Evolutionary conservation across 257 asterid species (phyloP).

Genomic region (Solanum medicagineum): DNA sequence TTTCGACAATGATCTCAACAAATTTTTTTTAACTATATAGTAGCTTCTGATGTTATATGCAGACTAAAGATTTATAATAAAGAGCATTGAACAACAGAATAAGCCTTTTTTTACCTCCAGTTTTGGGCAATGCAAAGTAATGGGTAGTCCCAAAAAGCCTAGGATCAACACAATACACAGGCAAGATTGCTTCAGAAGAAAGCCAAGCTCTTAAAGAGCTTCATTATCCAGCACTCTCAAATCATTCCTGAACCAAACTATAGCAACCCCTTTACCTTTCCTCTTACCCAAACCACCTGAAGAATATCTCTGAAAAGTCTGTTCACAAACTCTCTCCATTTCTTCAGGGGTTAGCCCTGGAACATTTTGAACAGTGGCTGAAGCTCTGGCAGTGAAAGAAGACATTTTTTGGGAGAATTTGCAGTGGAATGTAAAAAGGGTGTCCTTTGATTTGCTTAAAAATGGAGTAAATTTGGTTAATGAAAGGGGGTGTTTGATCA

Average conservation of each 20-base stretch:
- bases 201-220: conserved; percentile 63
- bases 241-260: conserved; percentile 92
- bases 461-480: neutral
- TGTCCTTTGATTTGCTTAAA: neutral
- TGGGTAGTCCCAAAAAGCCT: conserved; percentile 45
- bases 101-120: conserved; percentile 47
- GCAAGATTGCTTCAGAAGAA: conserved; percentile 67
- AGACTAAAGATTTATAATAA: neutral
- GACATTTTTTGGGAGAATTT: conserved; percentile 10
- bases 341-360: conserved; percentile 55
- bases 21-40: no score
- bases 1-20: no score
- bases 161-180: conserved; percentile 85
- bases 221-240: conserved; percentile 80
- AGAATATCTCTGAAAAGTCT: conserved; percentile 32
- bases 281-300: conserved; percentile 7
- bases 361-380: conserved; percentile 34
- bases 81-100: no score
- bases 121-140: conserved; percentile 80
- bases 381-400: conserved; percentile 26
- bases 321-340: conserved; percentile 38
- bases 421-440: neutral
- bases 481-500: neutral
- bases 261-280: conserved; percentile 69
- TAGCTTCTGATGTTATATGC: neutral